Evolutionary conservation across 2,329 filamentous ascomycete species (phyloP), one percentile per base, ranked within the genome.

Genomic region (Colletotrichum simmondsii): DNA sequence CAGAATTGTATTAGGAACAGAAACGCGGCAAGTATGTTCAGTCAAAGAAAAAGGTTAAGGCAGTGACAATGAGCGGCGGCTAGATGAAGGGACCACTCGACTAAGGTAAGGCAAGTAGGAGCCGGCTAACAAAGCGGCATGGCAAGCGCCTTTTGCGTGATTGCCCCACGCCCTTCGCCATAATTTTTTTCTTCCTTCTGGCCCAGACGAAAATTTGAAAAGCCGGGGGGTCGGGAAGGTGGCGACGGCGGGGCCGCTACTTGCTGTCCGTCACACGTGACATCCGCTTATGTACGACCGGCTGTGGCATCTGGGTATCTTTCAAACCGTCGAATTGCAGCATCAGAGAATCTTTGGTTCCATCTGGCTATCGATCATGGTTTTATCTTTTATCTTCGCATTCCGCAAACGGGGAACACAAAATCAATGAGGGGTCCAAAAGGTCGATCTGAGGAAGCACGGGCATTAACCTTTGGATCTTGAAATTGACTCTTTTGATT

Each of bases 101-200:
- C 53, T 24, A 28, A 28, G 53, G 53, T 26, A 19, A 22, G 4
- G 22, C 22, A 28, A 19, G 4, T 12, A 14, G n/a, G 24, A 49
- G 4, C 24, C 58, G 16, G 24, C 22, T 37, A 49, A 14, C 22
- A 22, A 37, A 54, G 24, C 4, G 30, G 28, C 26, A 32, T 12
- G 28, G 37, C 49, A 28, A 54, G 46, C 46, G 30, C 32, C 24
- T 26, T 49, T 72, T 72, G 66, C 66, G 70, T 72, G 70, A 67
- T 70, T 32, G 66, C 60, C 70, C 66, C 70, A 70, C 70, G 66
- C 26, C 49, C 37, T 69, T 57, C 56, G 22, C 49, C 60, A 68
- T 64, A 6, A 42, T 68, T 49, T 49, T 49, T 22, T 6, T 49
- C 8, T 49, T 22, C 42, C 42, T 42, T 42, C 42, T 49, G 42